Evolutionary conservation across 1,284 basidiomycete species (phyloP), one percentile per base, ranked within the genome.

Genomic region (Nidula niveotomentosa): DNA sequence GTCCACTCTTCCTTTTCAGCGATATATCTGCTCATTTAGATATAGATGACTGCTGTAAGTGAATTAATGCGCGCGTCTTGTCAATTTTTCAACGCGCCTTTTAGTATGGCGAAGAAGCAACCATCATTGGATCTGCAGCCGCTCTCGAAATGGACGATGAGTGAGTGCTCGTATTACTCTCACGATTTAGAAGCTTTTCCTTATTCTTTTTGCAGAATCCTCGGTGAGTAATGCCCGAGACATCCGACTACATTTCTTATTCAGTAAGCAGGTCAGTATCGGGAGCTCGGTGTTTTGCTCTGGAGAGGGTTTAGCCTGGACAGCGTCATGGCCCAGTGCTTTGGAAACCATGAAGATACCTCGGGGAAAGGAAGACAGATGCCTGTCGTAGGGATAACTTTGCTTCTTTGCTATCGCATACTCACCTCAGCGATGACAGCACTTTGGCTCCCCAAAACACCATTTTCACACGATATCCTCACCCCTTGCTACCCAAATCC

Each of bases 401-500:
- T 23, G 5, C 23, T 23, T 2, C n/a, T 23, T 33, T 23, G 44
- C 45, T 36, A 52, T 39, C 44, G 13, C 15, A 37, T 53, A 56
- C 46, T 50, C 49, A 50, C 41, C 43, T 41, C 51, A 41, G 56
- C 35, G 35, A 47, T 56, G 36, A 34, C 54, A 92, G 90, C 95
- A 98, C 67, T 94, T 95, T 69, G 91, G 93, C 7, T 94, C 93
- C 4, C 80, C 83, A 1, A 75, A 86, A 55, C 84, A 91, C 59
- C 94, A 96, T 68, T 96, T 96, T 69, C 93, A 96, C 71, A 94
- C 92, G 34, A 96, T 98, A 59, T 96, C 94, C 3, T 94, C 92
- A 8, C 92, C 95, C 0, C 79, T 98, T n/a, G 93, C 91, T 1
- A 98, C 95, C 0, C 95, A 98, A 73, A 94, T 98, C 59, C 96